These are phyloP conservation scores for Agaricus subrufescens DNA, from an alignment of 768 basidiomycete genomes.

Conservation along the genomic window DNA sequence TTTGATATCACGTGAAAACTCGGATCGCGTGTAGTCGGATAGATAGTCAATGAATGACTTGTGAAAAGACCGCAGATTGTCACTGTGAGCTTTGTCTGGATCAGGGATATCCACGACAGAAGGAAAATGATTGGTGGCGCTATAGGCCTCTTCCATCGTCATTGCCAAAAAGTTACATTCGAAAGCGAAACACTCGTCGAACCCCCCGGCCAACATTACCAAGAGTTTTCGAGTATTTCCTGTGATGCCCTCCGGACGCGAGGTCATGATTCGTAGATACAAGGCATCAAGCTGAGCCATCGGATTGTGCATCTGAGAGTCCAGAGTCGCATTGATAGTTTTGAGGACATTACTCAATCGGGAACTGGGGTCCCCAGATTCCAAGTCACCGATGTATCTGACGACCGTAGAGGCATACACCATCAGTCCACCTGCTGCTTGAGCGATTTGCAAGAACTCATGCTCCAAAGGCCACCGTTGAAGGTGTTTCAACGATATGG, in stretches of 20 bases:
- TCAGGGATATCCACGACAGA: too few relatives aligned
- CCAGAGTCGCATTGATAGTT: background rate
- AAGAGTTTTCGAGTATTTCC: background rate
- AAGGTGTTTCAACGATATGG: background rate
- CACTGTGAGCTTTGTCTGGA: too few relatives aligned
- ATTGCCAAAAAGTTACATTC: background rate
- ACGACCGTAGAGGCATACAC: conserved; percentile 20
- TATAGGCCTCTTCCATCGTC: too few relatives aligned
- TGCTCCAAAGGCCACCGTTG: conserved; percentile 16
- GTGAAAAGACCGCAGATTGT: too few relatives aligned
- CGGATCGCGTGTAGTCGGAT: too few relatives aligned
- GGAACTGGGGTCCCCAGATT: background rate
- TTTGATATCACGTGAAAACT: too few relatives aligned
- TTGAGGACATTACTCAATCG: background rate
- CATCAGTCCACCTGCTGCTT: conserved; percentile 20
- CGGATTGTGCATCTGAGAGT: background rate
- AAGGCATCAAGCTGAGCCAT: background rate
- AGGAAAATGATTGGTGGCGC: too few relatives aligned
- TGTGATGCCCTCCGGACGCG: background rate
- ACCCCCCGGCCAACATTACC: background rate
- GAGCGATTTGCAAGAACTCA: conserved; percentile 10
- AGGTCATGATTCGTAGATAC: background rate
- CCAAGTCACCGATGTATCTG: conserved; percentile 15
- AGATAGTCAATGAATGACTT: too few relatives aligned
- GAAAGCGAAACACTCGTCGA: background rate